Percentiles rank a stretch among this genome's conserved stretches.
Evolutionary conservation across 768 basidiomycete genomes (phyloP).

Genomic region (Suillus weaverae): DNA sequence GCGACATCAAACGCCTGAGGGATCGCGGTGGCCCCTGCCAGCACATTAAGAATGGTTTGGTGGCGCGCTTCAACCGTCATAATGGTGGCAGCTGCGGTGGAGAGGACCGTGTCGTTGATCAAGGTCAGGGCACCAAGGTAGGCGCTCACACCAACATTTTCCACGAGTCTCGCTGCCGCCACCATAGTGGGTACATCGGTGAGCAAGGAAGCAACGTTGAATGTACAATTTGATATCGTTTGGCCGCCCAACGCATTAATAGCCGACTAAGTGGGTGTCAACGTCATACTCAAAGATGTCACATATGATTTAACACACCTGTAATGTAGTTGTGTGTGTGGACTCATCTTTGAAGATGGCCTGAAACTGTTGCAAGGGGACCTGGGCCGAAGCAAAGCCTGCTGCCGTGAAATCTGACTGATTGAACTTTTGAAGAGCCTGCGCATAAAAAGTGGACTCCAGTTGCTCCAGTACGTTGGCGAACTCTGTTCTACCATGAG

Average conservation of each 20-base stretch:
- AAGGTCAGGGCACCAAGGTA: conserved; percentile 75
- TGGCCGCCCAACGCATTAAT: conserved; percentile 53
- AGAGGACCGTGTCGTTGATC: conserved; percentile 56
- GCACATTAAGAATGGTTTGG: conserved; percentile 71
- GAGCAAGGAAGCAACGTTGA: conserved; percentile 65
- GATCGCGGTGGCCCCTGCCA: conserved; percentile 56
- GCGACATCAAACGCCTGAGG: conserved; percentile 73
- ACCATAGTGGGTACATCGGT: conserved; percentile 70
- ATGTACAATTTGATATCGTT: conserved; percentile 59
- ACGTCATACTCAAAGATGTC: not conserved
- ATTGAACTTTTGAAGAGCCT: conserved; percentile 66
- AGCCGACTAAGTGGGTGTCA: conserved; percentile 35
- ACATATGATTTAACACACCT: conserved; percentile 34
- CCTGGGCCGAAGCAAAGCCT: conserved; percentile 55
- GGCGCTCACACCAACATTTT: conserved; percentile 73
- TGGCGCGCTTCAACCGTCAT: conserved; percentile 84
- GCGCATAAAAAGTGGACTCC: conserved; percentile 66
- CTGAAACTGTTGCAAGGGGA: conserved; percentile 62
- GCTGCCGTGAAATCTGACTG: conserved; percentile 61
- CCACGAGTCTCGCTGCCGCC: conserved; percentile 69
- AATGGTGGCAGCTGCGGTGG: conserved; percentile 71
- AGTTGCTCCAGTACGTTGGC: conserved; percentile 75
- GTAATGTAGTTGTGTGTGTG: conserved; percentile 55
- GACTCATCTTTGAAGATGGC: conserved; percentile 62
- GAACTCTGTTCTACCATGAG: conserved; percentile 51